Evolutionary conservation across 2,329 filamentous ascomycete species (phyloP), one percentile per base, ranked within the genome.

Genomic region (Epichloe hybrida): DNA sequence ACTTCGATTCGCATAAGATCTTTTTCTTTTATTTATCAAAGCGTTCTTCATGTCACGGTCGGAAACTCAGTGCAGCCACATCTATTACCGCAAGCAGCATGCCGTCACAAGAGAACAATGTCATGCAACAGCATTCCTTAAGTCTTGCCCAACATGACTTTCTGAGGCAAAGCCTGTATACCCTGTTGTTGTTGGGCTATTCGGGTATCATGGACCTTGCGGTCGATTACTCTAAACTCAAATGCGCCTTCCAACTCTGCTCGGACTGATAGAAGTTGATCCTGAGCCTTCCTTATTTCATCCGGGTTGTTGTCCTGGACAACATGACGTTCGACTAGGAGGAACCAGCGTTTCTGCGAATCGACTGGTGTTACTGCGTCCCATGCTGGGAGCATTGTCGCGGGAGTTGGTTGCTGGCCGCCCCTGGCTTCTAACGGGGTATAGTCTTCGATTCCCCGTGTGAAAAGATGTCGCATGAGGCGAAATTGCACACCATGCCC

Each of bases 291-390:
- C 43, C 73, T 69, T 31, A 81, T 70, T 58, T 78, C 76, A 38
- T 79, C 76, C 0, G 77, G 78, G 48, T 76, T 73, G 55, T 71
- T 76, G 49, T 80, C 77, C 52, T 81, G 76, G 7, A 72, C 56
- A 2, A 81, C 76, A 48, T 77, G 69, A 2, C 71, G 64, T 52
- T 72, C 77, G 52, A 80, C 73, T 37, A 70, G 71, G 34, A 83
- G 66, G 48, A 79, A 70, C 79, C 79, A 83, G 37, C 70, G 66
- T 48, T 68, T 66, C 48, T 72, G 69, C 40, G 68, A 62, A 56
- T 79, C 76, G 15, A 78, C 64, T 0, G 71, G 72, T 2, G 70
- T 63, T 6, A 80, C 64, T 0, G 66, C 61, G 3, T 72, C 66
- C 65, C 72, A 77, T 0, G 73, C 54, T 0, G 76, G 75, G 0